These are phyloP conservation scores for Myxozyma melibiosi DNA, from an alignment of 805 yeast genomes.

Conservation along the genomic window DNA sequence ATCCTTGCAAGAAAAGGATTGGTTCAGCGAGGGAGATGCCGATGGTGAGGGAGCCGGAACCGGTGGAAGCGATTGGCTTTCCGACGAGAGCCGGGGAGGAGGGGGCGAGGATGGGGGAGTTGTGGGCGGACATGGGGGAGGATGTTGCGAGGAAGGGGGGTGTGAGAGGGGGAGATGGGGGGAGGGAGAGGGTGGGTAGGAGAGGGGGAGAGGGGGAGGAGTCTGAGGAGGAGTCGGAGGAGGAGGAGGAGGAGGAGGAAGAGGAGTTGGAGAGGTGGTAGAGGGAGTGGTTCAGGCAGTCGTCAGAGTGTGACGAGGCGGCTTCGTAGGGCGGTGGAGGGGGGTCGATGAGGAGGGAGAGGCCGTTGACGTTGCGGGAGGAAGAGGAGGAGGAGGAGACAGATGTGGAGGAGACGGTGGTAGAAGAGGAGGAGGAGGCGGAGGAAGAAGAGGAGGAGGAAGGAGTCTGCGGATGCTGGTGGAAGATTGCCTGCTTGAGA, in stretches of 20 bases:
- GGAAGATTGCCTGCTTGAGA: constrained; percentile 30
- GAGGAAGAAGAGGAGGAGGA: constrained; percentile 17
- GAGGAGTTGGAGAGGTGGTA: constrained; percentile 3
- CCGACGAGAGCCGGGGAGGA: constrained; percentile 5
- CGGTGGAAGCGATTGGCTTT: constrained; percentile 35
- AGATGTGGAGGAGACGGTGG: background rate
- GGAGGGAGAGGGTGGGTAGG: constrained; percentile 16
- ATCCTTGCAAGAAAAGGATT: constrained; percentile 78
- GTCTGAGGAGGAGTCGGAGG: constrained; percentile 3
- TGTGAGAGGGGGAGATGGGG: constrained; percentile 11
- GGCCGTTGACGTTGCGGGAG: constrained; percentile 8
- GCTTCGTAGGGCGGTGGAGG: constrained; percentile 21
- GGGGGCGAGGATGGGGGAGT: constrained; percentile 1
- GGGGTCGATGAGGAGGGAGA: constrained; percentile 10
- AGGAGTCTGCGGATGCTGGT: constrained; percentile 19
- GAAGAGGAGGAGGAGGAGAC: background rate
- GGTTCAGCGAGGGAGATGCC: constrained; percentile 79
- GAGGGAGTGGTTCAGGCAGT: constrained; percentile 4
- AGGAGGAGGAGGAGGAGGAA: constrained; percentile 3
- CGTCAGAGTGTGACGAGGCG: constrained; percentile 10
- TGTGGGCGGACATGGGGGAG: background rate
- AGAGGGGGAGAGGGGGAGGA: constrained; percentile 14
- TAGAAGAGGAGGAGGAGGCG: constrained; percentile 10
- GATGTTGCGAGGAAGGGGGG: background rate
- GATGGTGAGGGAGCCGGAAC: constrained; percentile 60